Conservation (phyloP, 108 stramenopile species). For the Nitzschia palea region DNA sequence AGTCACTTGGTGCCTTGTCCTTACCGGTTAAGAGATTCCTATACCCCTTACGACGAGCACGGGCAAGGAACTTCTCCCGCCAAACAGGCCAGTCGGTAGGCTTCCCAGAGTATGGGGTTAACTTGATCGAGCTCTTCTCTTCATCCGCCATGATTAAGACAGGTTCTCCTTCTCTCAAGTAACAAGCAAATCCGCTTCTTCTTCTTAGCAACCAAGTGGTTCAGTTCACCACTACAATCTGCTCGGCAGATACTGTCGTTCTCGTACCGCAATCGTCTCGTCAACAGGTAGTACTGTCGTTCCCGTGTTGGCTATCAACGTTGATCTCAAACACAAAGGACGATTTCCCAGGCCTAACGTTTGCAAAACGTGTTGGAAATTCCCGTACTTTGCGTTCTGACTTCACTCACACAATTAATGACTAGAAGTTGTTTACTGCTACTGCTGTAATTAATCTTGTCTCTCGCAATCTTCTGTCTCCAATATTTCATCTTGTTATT, state of each 20-base stretch:
- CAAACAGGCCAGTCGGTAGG: neutral
- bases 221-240: too few species aligned
- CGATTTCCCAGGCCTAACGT: neutral
- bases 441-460: too few species aligned
- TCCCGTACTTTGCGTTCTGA: too few species aligned
- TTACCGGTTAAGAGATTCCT: neutral
- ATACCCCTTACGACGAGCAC: neutral
- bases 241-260: too few species aligned
- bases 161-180: neutral
- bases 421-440: too few species aligned
- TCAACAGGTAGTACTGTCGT: neutral
- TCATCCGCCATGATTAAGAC: neutral
- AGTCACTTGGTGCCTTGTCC: neutral
- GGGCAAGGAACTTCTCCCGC: slow-evolving; percentile 1
- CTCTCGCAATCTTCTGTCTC: too few species aligned
- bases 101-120: neutral
- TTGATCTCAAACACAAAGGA: neutral
- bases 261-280: slow-evolving; percentile 4
- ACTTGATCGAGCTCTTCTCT: neutral
- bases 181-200: neutral
- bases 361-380: neutral
- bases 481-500: too few species aligned
- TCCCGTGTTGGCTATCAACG: neutral
- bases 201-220: too few species aligned
- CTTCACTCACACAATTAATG: too few species aligned